Conservation (phyloP, 2,329 filamentous ascomycete genomes). For the Fusarium sarcochroum region DNA sequence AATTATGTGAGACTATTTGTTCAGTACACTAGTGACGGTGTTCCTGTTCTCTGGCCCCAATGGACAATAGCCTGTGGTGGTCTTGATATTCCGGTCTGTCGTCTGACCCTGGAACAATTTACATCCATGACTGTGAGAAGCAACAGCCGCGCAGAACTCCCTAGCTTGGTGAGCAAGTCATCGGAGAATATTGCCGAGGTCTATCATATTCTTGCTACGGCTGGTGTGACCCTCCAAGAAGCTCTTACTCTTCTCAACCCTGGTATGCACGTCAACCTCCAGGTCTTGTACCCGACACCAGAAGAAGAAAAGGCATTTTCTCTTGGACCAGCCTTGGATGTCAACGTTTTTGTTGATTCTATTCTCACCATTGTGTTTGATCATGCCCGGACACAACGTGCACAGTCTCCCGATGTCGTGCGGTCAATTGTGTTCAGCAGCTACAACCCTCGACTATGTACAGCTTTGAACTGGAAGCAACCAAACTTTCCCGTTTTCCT, state of each 20-base stretch:
- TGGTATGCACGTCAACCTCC: slow-evolving; percentile 90
- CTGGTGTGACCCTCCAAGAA: slow-evolving; percentile 84
- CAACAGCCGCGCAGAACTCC: slow-evolving; percentile 60
- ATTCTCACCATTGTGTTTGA: slow-evolving; percentile 91
- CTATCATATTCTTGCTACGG: slow-evolving; percentile 79
- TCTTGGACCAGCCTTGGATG: slow-evolving; percentile 81
- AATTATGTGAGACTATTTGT: slow-evolving; percentile 94
- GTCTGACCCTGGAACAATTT: slow-evolving; percentile 82
- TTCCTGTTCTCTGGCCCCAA: slow-evolving; percentile 88
- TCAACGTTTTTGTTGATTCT: slow-evolving; percentile 88
- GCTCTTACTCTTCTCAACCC: slow-evolving; percentile 81
- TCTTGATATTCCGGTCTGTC: slow-evolving; percentile 85
- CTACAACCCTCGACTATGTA: slow-evolving; percentile 91
- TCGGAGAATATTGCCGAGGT: slow-evolving; percentile 72
- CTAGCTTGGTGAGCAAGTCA: slow-evolving; percentile 61
- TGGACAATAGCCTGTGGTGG: slow-evolving; percentile 85
- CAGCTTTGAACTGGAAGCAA: slow-evolving; percentile 98
- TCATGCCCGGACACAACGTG: slow-evolving; percentile 80
- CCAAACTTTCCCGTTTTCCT: slow-evolving; percentile 97
- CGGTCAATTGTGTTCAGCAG: slow-evolving; percentile 94
- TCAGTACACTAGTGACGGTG: slow-evolving; percentile 88
- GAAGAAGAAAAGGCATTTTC: slow-evolving; percentile 79
- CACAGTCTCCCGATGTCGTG: slow-evolving; percentile 76
- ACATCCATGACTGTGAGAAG: slow-evolving; percentile 63
- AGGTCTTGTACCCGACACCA: slow-evolving; percentile 86